Evolutionary conservation across 768 basidiomycete species (phyloP), one percentile per base, ranked within the genome.

Genomic region (Phlebiopsis flavidoalba): DNA sequence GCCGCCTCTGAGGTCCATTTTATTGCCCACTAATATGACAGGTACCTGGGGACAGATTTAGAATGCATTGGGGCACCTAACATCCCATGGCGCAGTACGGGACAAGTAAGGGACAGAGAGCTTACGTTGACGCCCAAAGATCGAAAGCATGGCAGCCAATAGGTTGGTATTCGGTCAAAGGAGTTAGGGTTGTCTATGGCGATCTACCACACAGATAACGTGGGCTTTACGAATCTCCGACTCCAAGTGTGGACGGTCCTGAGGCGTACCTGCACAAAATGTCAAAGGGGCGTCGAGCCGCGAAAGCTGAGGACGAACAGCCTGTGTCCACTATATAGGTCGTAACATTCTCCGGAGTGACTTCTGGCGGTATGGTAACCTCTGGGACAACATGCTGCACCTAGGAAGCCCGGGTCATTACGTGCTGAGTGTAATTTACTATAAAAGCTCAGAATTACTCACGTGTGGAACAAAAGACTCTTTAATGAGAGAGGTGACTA

Each of bases 271-370:
- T 98, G 53, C 33, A 31, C 6, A 31, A 31, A 31, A 31, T 31
- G 26, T 31, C 26, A 22, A 59, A 19, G 58, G 49, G 15, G 15
- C 12, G 19, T 45, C 33, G 48, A 54, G 5, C 19, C 31, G 54
- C 46, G 59, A 55, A 37, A 47, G 53, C 22, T 14, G 45, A 43
- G 37, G 12, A 45, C 54, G 63, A 68, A 95, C 96, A 88, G 73
- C 95, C 95, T 53, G 96, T 95, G 75, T 99, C 96, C 57, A 98
- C 92, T 63, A 99, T 98, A 71, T 95, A 93, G 4, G 95, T 98
- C 1, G 96, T 98, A 45, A 99, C 93, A 71, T 97, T 95, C 77
- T 96, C 95, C 53, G 96, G 93, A 21, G 95, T 96, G 51, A 97
- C 93, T 75, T 95, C 93, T 67, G 95, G 94, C 7, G 96, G 97